Base-by-base conservation (phyloP, 1,284 basidiomycete genomes). In the Melampsora abietis-canadensis region DNA sequence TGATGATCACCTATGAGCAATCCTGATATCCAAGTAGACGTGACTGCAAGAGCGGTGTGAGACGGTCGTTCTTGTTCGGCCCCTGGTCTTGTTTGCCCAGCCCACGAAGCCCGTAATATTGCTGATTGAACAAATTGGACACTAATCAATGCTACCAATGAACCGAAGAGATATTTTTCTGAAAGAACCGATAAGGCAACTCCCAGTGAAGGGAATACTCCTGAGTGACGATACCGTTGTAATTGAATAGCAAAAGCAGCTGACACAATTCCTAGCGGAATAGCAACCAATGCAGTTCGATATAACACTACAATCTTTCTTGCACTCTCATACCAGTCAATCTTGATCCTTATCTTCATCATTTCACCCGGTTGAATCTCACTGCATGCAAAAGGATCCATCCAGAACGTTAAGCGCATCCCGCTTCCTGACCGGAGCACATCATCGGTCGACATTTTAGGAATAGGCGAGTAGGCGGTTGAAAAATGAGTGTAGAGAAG, bases 281-380 rank as follows among this genome's bases (percentile, higher is more conserved):
- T 94, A 31, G 86, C 85, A 1, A 89, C 81, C 0, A 89, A 79
- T 0, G 87, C 88, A 40, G 87, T 88, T 66, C 88, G 86, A 81
- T 91, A 92, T n/a, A 92, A 85, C 14, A 87, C 83, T 2, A 87
- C 86, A 81, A 86, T 86, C 64, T 91, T 85, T 4, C 90, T 90
- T 8, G 90, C 76, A 1, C 87, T 89, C n/a, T 86, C 84, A 80
- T 84, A 83, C 86, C 87, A 88, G 79, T 92, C 89, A 4, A 92
- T 79, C 7, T 82, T 80, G 15, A 94, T 79, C 0, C 79, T 77
- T 1, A 92, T 77, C 1, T 81, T 82, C 0, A 82, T 77, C 2
- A 1, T 24, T 6, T 31, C 17, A 14, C 88, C 79, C 4, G 82
- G 82, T 47, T 85, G 4, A 77, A 27, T 78, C 76, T 78, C 76